These are phyloP conservation scores for Leccinum subgranulosum DNA, from an alignment of 768 basidiomycete species.

Conservation along the genomic window DNA sequence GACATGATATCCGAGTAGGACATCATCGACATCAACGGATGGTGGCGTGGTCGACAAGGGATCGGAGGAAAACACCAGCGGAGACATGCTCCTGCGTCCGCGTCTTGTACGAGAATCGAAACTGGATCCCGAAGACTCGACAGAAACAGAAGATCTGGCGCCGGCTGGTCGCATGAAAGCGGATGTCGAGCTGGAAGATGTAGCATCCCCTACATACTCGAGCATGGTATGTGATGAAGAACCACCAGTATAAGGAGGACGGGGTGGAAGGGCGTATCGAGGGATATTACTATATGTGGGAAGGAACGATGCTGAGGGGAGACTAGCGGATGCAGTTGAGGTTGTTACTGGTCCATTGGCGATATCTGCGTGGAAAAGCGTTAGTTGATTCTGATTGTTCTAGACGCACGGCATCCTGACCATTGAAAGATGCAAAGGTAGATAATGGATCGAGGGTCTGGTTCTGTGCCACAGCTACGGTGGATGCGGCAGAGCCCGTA, in stretches of 20 bases:
- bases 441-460: conserved; percentile 16
- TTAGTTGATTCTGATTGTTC: conserved; percentile 10
- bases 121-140: conserved; percentile 6
- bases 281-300: conserved; percentile 22
- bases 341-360: conserved; percentile 2
- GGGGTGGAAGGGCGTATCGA: conserved; percentile 15
- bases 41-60: conserved; percentile 7
- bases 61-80: conserved; percentile 21
- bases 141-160: conserved; percentile 10
- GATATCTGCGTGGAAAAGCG: conserved; percentile 10
- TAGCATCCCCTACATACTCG: conserved; percentile 15
- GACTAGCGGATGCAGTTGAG: conserved; percentile 10
- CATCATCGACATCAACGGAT: conserved; percentile 16
- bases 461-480: conserved; percentile 7
- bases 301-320: conserved; percentile 19
- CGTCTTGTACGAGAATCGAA: conserved; percentile 12
- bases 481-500: conserved; percentile 6
- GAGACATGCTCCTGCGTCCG: conserved; percentile 25
- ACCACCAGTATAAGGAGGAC: conserved; percentile 18
- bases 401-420: conserved; percentile 17
- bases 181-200: conserved; percentile 6
- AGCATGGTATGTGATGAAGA: conserved; percentile 13
- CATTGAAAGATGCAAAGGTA: conserved; percentile 16
- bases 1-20: conserved; percentile 12
- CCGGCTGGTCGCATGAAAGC: conserved; percentile 17